Conservation (phyloP, 1,284 basidiomycete genomes). For the Boletus albobrunnescens region DNA sequence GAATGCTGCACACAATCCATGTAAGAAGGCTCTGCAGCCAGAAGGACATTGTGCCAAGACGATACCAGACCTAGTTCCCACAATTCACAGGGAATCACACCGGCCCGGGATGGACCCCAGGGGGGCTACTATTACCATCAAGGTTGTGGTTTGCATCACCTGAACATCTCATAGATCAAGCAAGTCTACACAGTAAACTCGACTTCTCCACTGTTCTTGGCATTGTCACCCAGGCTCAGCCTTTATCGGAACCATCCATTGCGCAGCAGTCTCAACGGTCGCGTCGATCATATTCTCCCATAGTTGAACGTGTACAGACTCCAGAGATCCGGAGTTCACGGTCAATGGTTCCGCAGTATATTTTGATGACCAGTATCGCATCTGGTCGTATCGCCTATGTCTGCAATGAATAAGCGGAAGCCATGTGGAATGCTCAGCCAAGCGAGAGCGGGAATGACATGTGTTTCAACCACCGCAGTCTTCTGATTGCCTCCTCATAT, state of each 20-base stretch:
- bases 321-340: neutral
- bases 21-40: no score
- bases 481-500: neutral
- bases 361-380: neutral
- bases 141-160: no score
- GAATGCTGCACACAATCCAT: no score
- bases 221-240: neutral
- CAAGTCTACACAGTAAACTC: neutral
- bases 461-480: no score
- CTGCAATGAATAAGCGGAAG: neutral
- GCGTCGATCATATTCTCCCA: no score
- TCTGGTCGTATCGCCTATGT: neutral
- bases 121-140: no score
- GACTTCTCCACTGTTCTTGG: neutral
- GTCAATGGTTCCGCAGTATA: neutral
- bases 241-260: neutral
- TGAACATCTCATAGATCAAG: neutral
- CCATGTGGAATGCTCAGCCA: neutral
- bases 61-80: no score
- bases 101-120: no score
- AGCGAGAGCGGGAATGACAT: neutral
- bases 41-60: no score
- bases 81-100: no score
- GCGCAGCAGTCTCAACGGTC: neutral
- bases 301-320: no score